phyloP scores from a whole-genome alignment of 176 grass and related monocot species.

The Metroxylon sagu region DNA sequence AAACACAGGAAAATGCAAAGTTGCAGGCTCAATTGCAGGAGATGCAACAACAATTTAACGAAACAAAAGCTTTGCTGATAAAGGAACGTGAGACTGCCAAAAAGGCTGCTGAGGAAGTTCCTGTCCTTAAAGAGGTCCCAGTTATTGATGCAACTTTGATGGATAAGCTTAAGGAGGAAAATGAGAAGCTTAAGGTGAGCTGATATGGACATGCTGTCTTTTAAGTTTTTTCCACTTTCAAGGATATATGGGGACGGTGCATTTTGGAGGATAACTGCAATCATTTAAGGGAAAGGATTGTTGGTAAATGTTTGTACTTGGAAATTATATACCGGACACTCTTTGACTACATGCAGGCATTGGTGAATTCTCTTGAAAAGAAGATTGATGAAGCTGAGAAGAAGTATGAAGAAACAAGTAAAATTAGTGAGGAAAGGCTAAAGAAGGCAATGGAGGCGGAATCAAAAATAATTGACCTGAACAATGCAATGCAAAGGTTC shows the following conservation, averaged over 20 bases:
- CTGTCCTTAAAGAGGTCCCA: conserved; percentile 89
- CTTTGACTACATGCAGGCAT: conserved; percentile 31
- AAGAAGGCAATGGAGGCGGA: conserved; percentile 72
- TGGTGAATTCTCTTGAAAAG: conserved; percentile 86
- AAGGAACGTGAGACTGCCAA: conserved; percentile 72
- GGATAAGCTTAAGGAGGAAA: conserved; percentile 89
- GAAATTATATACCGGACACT: no score
- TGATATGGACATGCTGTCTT: conserved; percentile 2
- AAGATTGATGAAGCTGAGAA: conserved; percentile 88
- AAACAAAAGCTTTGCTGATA: conserved; percentile 61
- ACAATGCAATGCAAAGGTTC: conserved; percentile 75
- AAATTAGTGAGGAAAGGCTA: conserved; percentile 79
- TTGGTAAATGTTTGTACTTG: no score
- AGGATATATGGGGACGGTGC: no score
- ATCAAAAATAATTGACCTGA: conserved; percentile 69
- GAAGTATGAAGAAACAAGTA: conserved; percentile 90
- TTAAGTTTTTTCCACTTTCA: no score
- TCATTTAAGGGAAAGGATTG: no score
- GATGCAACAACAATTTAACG: conserved; percentile 68
- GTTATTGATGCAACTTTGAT: conserved; percentile 74
- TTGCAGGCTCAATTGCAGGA: conserved; percentile 78
- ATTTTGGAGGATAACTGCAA: no score
- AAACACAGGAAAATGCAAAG: conserved; percentile 84
- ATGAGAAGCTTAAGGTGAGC: conserved; percentile 92
- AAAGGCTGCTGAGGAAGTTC: conserved; percentile 47